phyloP scores from a whole-genome alignment of 2,329 filamentous ascomycete genomes.

The Nothophoma quercina region DNA sequence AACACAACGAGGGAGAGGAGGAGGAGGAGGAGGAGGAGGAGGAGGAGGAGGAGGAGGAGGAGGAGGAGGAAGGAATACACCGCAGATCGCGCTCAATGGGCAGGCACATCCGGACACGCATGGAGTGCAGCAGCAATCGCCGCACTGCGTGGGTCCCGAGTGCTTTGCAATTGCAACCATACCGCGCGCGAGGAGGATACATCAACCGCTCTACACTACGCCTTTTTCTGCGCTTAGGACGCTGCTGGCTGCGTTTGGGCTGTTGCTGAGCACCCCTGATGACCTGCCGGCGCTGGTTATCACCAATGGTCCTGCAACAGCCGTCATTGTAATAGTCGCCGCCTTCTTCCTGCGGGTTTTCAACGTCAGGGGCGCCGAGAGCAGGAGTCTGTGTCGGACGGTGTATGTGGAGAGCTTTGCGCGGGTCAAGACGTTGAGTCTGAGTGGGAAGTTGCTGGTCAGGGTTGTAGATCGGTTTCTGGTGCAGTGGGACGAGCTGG shows the following conservation, averaged over 20 bases:
- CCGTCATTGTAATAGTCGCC: conserved; percentile 75
- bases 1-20: no score
- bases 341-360: conserved; percentile 64
- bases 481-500: conserved; percentile 79
- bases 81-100: conserved; percentile 4
- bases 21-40: conserved; percentile 1
- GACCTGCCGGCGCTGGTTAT: conserved; percentile 65
- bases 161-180: conserved; percentile 73
- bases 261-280: conserved; percentile 55
- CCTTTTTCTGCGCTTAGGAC: conserved; percentile 73
- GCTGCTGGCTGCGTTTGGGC: conserved; percentile 67
- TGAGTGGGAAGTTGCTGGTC: conserved; percentile 81
- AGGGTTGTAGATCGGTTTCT: conserved; percentile 77
- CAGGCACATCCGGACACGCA: not conserved
- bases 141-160: conserved; percentile 29
- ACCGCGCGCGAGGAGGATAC: conserved; percentile 78
- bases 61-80: not conserved
- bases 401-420: conserved; percentile 96
- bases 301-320: conserved; percentile 89
- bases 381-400: conserved; percentile 68
- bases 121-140: conserved; percentile 5
- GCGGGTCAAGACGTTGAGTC: conserved; percentile 78
- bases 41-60: not conserved
- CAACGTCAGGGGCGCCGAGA: conserved; percentile 47
- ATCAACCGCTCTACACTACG: conserved; percentile 79